Evolutionary conservation across 495 filamentous ascomycete genomes (phyloP).

Genomic region (Tuber calosporum): DNA sequence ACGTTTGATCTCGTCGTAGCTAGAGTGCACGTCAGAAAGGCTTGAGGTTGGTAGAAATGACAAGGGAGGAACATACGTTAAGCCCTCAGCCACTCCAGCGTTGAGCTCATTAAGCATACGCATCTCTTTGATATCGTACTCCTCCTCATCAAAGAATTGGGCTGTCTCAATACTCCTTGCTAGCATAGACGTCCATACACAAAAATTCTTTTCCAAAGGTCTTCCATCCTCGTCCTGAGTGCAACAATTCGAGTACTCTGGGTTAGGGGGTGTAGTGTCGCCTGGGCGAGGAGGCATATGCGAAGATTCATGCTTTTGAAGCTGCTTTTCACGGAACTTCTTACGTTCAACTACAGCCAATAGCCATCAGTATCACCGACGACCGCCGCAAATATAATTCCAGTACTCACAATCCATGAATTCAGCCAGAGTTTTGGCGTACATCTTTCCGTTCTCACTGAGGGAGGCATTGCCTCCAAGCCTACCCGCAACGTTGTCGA

Average conservation of each 20-base stretch:
- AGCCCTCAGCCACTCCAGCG: slow-evolving; percentile 81
- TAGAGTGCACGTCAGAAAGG: neutral
- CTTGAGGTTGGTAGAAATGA: too few relatives aligned
- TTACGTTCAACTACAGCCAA: slow-evolving; percentile 25
- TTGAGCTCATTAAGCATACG: slow-evolving; percentile 96
- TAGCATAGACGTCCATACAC: slow-evolving; percentile 97
- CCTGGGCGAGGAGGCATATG: slow-evolving; percentile 74
- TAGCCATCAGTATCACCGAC: slow-evolving; percentile 6
- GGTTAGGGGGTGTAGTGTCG: slow-evolving; percentile 90
- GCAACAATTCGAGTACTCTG: slow-evolving; percentile 55
- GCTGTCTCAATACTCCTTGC: slow-evolving; percentile 76
- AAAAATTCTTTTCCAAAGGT: slow-evolving; percentile 76
- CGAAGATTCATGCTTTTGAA: slow-evolving; percentile 43
- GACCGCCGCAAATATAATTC: neutral
- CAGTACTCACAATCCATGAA: slow-evolving; percentile 37
- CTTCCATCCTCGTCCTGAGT: slow-evolving; percentile 47
- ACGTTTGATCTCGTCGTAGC: slow-evolving; percentile 72
- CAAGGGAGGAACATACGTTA: slow-evolving; percentile 50
- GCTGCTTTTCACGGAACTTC: slow-evolving; percentile 40
- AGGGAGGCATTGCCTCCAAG: slow-evolving; percentile 89
- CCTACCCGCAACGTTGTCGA: slow-evolving; percentile 76
- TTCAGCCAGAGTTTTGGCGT: slow-evolving; percentile 55
- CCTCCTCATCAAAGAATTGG: slow-evolving; percentile 87
- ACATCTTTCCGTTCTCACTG: slow-evolving; percentile 73
- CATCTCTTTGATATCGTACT: slow-evolving; percentile 95